A percentile compares a stretch with the other conserved stretches of the same genome.
phyloP scores from a whole-genome alignment of 441 rosid genomes.

The Croton setiger region DNA sequence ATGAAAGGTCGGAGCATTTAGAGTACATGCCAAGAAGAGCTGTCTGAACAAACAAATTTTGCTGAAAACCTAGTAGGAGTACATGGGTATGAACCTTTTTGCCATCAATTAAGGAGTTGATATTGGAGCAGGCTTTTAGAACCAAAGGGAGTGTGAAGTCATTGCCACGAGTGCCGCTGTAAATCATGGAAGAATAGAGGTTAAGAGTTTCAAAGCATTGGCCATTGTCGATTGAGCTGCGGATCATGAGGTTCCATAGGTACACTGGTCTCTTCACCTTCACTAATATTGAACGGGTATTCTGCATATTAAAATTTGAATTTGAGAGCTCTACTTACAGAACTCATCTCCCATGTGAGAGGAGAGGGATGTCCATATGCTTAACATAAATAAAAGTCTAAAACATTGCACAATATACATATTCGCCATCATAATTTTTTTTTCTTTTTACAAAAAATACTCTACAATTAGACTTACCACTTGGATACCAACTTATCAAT shows the following conservation, averaged over 20 bases:
- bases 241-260: slow-evolving; percentile 29
- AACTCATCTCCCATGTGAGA: too few species aligned
- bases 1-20: slow-evolving; percentile 6
- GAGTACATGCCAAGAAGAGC: slow-evolving; percentile 29
- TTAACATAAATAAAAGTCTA: too few species aligned
- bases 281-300: too few species aligned
- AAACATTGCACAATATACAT: too few species aligned
- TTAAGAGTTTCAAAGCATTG: slow-evolving; percentile 6
- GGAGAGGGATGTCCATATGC: too few species aligned
- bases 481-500: too few species aligned
- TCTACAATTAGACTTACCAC: too few species aligned
- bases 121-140: slow-evolving; percentile 24
- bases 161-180: slow-evolving; percentile 20
- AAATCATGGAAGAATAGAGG: slow-evolving; percentile 18
- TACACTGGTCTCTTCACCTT: slow-evolving; percentile 7
- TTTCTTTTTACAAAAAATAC: too few species aligned
- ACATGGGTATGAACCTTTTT: slow-evolving; percentile 18
- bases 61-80: slow-evolving; percentile 22
- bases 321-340: too few species aligned
- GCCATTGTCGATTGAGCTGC: slow-evolving; percentile 18
- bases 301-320: too few species aligned
- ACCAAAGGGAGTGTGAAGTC: slow-evolving; percentile 28
- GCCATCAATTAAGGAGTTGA: slow-evolving; percentile 17
- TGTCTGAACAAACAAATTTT: slow-evolving; percentile 22
- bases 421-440: too few species aligned